Base-by-base conservation (phyloP, 441 rosid genomes). In the Jatropha podagrica region DNA sequence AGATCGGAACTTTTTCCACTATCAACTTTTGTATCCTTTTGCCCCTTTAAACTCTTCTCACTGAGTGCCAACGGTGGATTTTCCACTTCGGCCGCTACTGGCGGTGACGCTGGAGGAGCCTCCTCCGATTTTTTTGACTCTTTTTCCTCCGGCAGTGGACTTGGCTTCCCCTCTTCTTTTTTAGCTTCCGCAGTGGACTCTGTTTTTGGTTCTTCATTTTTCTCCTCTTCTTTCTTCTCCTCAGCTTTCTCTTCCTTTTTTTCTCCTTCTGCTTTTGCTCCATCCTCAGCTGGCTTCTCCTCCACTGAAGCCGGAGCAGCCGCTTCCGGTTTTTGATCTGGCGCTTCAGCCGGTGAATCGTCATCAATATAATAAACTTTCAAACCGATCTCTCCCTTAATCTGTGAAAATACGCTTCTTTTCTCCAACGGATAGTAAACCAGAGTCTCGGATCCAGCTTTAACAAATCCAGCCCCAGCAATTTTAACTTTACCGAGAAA, bases 371-470 rank as follows among this genome's bases (percentile, higher is more conserved):
- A 93, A 52, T 77, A 91, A 6, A 83, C 87, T 76, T 90, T 90
- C 18, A 93, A 61, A 2, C 96, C 96, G 26, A 93, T 70, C 85
- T 93, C 95, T 27, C 98, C 96, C 54, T 89, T 90, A 42, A 93
- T 87, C 78, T 90, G 96, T 1, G 95, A 91, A 65, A 93, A 93
- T 11, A 93, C 96, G 56, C 95, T 91, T 76, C 96, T 73, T 74
- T 93, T 93, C 86, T 93, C 98, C 80, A 93, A 85, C 23, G 95
- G 93, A 49, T 87, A 87, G 80, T 93, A 91, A 58, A 90, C 82
- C 23, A 90, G 83, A 63, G 86, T 82, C 81, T 93, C 95, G 4
- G 84, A 85, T 72, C 95, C 98, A 0, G 85, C 71, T 26, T 84
- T 75, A 0, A 79, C 88, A 59, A 91, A 89, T 23, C 79, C 80